Percentiles rank a stretch among this genome's conserved stretches.
phyloP scores from a whole-genome alignment of 805 yeast genomes.

The Candida namnaoensis region DNA sequence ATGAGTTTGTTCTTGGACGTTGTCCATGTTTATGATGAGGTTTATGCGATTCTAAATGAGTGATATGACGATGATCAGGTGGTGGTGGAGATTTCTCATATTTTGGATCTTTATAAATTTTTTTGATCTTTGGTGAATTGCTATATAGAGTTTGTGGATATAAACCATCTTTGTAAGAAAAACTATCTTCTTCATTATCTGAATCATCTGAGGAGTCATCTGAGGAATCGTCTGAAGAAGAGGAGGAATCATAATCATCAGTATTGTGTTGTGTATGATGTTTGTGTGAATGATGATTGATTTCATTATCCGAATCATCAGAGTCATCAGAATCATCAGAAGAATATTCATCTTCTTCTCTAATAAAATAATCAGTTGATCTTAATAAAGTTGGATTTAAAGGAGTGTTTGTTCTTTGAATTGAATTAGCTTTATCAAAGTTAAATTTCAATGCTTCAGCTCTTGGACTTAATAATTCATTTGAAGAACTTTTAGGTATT shows the following conservation, averaged over 20 bases:
- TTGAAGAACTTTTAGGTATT: slow-evolving; percentile 8
- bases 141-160: neutral
- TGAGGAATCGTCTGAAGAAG: slow-evolving; percentile 1
- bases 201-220: slow-evolving; percentile 3
- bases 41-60: too few species aligned
- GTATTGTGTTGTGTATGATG: neutral
- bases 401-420: slow-evolving; percentile 44
- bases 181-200: slow-evolving; percentile 2
- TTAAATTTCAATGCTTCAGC: slow-evolving; percentile 81
- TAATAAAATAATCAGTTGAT: slow-evolving; percentile 15
- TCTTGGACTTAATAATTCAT: slow-evolving; percentile 45
- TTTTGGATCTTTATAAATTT: neutral
- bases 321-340: slow-evolving; percentile 5
- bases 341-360: slow-evolving; percentile 14
- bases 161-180: neutral
- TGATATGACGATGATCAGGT: too few species aligned
- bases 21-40: too few species aligned
- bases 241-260: too few species aligned
- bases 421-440: slow-evolving; percentile 79
- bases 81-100: neutral
- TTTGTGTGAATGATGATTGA: slow-evolving; percentile 1
- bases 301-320: slow-evolving; percentile 3
- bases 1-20: too few species aligned
- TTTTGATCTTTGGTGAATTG: neutral
- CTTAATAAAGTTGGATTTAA: slow-evolving; percentile 8